phyloP scores from a whole-genome alignment of 768 basidiomycete genomes.

The Pleurotus pulmonarius region DNA sequence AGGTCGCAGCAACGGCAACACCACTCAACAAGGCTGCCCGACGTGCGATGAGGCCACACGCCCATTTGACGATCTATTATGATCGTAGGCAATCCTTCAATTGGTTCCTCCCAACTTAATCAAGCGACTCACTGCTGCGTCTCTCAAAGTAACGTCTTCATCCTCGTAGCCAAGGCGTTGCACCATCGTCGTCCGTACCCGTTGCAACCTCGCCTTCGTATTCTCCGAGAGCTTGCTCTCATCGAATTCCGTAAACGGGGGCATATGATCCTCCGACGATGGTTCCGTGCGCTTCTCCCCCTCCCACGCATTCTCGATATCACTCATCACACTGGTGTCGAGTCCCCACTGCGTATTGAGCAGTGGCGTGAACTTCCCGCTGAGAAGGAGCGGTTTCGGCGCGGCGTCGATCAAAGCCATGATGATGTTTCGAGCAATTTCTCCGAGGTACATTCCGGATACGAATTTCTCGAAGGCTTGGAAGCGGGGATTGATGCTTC shows the following conservation, averaged over 20 bases:
- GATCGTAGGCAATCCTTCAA: slow-evolving; percentile 24
- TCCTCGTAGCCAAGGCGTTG: slow-evolving; percentile 57
- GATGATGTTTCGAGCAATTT: slow-evolving; percentile 84
- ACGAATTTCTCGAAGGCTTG: slow-evolving; percentile 99
- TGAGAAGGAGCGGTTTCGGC: slow-evolving; percentile 72
- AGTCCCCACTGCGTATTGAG: slow-evolving; percentile 93
- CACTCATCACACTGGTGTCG: slow-evolving; percentile 91
- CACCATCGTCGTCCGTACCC: slow-evolving; percentile 58
- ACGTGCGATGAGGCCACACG: slow-evolving; percentile 69
- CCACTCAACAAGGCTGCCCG: slow-evolving; percentile 84
- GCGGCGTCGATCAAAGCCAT: slow-evolving; percentile 77
- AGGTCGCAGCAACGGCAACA: slow-evolving; percentile 80
- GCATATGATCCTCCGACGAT: slow-evolving; percentile 30
- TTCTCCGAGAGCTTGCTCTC: slow-evolving; percentile 24
- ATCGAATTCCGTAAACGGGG: slow-evolving; percentile 34
- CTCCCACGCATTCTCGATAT: slow-evolving; percentile 75
- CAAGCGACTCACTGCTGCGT: slow-evolving; percentile 45
- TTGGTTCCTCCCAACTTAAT: not conserved
- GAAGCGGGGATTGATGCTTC: slow-evolving; percentile 88
- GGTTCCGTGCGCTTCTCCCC: slow-evolving; percentile 35
- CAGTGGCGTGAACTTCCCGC: slow-evolving; percentile 63
- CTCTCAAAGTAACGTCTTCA: slow-evolving; percentile 50
- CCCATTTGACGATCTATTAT: slow-evolving; percentile 73
- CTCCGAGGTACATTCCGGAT: slow-evolving; percentile 98
- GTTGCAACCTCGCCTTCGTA: slow-evolving; percentile 39